Conservation (phyloP, 1,284 basidiomycete species). For the Rhodotorula sp. region DNA sequence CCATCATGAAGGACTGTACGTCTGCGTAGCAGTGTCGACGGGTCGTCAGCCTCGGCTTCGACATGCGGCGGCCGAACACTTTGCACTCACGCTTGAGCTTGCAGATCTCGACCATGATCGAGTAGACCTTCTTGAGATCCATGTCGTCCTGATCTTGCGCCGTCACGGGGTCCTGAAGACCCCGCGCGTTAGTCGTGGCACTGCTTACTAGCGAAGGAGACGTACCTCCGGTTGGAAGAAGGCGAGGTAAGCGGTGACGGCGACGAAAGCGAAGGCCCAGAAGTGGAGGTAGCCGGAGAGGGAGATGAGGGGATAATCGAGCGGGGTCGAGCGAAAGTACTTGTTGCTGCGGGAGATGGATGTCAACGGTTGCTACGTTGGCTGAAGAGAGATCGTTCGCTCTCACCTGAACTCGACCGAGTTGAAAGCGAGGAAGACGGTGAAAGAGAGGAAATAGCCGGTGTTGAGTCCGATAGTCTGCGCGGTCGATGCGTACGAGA, state of each 20-base stretch:
- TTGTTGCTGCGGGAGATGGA: conserved; percentile 56
- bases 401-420: conserved; percentile 84
- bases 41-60: neutral
- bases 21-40: conserved; percentile 56
- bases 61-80: neutral
- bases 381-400: neutral
- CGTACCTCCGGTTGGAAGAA: conserved; percentile 83
- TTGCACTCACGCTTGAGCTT: conserved; percentile 70
- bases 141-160: conserved; percentile 67
- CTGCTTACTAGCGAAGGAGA: conserved; percentile 9
- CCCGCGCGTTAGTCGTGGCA: neutral
- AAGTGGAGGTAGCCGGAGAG: conserved; percentile 81
- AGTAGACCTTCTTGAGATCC: conserved; percentile 86
- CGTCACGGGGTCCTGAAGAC: conserved; percentile 66
- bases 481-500: conserved; percentile 95
- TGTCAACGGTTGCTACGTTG: conserved; percentile 1
- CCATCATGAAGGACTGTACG: conserved; percentile 79
- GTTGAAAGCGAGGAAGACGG: conserved; percentile 95
- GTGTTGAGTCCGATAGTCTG: conserved; percentile 97
- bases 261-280: conserved; percentile 76
- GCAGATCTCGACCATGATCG: conserved; percentile 91
- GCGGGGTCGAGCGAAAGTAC: conserved; percentile 60
- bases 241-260: conserved; percentile 81
- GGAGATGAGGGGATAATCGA: conserved; percentile 76
- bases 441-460: conserved; percentile 94